Conservation (phyloP, 2,329 filamentous ascomycete species). For the Alternaria angustiovoidea region DNA sequence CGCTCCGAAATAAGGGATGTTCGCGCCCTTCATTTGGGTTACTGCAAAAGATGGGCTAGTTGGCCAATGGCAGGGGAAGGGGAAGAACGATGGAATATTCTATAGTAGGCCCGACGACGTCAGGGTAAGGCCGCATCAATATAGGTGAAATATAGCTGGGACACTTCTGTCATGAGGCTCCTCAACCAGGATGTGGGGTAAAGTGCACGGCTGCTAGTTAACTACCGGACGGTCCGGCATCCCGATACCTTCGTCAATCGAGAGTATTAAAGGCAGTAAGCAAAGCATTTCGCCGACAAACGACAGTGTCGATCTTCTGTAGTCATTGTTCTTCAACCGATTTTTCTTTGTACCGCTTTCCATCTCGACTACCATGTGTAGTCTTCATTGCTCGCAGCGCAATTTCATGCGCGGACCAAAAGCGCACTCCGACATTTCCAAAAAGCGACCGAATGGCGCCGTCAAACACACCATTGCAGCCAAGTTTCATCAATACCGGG, state of each 20-base stretch:
- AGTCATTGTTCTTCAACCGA: neutral
- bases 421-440: neutral
- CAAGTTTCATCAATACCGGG: slow-evolving; percentile 11
- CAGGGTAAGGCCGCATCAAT: slow-evolving; percentile 23
- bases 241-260: slow-evolving; percentile 8
- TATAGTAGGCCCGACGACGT: slow-evolving; percentile 29
- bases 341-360: neutral
- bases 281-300: neutral
- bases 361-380: neutral
- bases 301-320: neutral
- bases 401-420: neutral
- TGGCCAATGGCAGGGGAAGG: slow-evolving; percentile 26
- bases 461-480: slow-evolving; percentile 21
- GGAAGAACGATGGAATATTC: slow-evolving; percentile 31
- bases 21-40: slow-evolving; percentile 15
- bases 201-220: slow-evolving; percentile 14
- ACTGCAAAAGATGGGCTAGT: neutral
- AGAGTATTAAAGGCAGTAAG: neutral
- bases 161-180: slow-evolving; percentile 15
- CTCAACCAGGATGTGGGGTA: slow-evolving; percentile 21
- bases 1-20: slow-evolving; percentile 24
- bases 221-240: slow-evolving; percentile 19
- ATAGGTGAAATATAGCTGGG: slow-evolving; percentile 13
- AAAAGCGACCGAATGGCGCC: slow-evolving; percentile 11
- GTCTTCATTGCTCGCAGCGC: neutral